Evolutionary conservation across 2,329 filamentous ascomycete species (phyloP), one percentile per base, ranked within the genome.

Genomic region (Stemphylium lycopersici): DNA sequence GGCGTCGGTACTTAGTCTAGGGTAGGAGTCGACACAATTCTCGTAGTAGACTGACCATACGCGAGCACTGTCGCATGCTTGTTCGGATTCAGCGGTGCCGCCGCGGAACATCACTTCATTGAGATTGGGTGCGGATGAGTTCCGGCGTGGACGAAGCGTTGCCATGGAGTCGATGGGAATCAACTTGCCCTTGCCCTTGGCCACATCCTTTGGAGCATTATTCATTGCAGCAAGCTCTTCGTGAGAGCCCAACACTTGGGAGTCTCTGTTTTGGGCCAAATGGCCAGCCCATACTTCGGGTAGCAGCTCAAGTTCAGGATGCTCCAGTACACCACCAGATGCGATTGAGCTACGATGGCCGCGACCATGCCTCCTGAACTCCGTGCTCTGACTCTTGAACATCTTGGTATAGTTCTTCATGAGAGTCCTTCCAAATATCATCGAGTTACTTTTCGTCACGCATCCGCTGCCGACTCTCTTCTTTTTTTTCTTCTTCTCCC

Each of bases 401-500:
- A 81, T 66, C 16, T 70, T 76, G 2, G 72, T 68, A 55, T 81
- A 82, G 49, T 80, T 79, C 39, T 74, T 76, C 24, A 77, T 55
- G 18, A 81, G 71, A 1, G 58, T 66, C 13, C 72, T 74, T 5
- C 75, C 71, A 50, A 80, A 77, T 0, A 71, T 77, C 67, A 78
- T 74, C 1, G 76, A 78, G 24, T 70, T 69, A 42, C 74, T 77
- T 77, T 89, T 90, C 18, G 90, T 82, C 34, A 87, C 87, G 61
- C 91, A 86, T 51, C 83, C 80, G 56, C 87, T 87, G 41, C 84
- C 84, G 20, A 80, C 78, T 70, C 89, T 88, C 66, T 89, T 86
- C 50, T 77, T 69, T 36, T 77, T 69, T 36, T 61, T 68, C 52
- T 70, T 74, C 43, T 70, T 74, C 37, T 68, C 60, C 1, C 65